Base-by-base conservation (phyloP, 1,139 yeast genomes). In the Sugiyamaella paludigena region DNA sequence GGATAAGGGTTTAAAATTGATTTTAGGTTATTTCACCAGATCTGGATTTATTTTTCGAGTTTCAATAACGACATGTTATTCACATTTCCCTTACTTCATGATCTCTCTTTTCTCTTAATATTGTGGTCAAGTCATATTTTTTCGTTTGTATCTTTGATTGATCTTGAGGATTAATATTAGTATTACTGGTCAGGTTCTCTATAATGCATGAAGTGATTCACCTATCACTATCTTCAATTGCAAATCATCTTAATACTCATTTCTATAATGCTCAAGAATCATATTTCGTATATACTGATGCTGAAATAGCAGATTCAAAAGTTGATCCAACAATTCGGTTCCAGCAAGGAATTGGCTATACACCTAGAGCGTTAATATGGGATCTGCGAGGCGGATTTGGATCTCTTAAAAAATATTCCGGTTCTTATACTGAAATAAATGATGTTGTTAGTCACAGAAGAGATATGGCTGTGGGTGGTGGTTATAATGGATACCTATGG, bases 341-440 rank as follows among this genome's bases (percentile, higher is more conserved):
- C 63, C 71, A 72, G 48, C 71, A 72, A 30, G 77, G 72, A 47
- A 62, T 77, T n/a, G 84, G 84, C 44, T 88, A 81, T 62, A 75
- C 84, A 11, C 98, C 98, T 0, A 69, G 98, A 47, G 80, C 88
- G 0, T 61, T 89, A 42, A 62, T 89, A 11, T 88, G 91, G 80
- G 98, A 92, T 57, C 77, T 83, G 54, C 57, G 68, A 52, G 67
- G 73, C 28, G 72, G 73, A 27, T 62, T 60, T 54, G 70, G 73
- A 32, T 55, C 63, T 10, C 54, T 67, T 53, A 55, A 55, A 42
- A 54, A 59, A 43, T 58, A 58, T 40, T 61, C 53, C 34, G 60
- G 56, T 29, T 53, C 57, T 32, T 59, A 59, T 53, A 54, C 51
- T n/a, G 53, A 54, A 33, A 48, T 53, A 1, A 52, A 51, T 7